A percentile compares a stretch with the other conserved stretches of the same genome.
phyloP scores from a whole-genome alignment of 2,329 filamentous ascomycete genomes.

The Aspergillus carbonarius region DNA sequence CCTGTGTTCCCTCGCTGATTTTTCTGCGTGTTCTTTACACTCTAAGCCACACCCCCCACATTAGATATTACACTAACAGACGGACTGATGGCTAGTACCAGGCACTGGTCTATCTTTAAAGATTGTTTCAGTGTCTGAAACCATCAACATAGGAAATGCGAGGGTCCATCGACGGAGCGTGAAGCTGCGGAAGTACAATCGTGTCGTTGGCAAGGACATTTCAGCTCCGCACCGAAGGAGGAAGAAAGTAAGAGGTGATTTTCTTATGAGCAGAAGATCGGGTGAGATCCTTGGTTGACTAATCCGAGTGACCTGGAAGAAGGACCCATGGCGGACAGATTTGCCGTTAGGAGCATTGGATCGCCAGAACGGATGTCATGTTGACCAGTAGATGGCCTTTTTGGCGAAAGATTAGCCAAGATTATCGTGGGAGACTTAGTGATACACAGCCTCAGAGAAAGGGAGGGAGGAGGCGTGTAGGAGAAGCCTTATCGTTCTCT shows the following conservation, averaged over 20 bases:
- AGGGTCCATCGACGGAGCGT: neutral
- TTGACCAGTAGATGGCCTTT: neutral
- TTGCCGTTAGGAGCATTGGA: neutral
- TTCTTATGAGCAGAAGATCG: neutral
- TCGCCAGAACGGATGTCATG: neutral
- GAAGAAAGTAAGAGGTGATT: neutral
- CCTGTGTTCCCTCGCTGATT: neutral
- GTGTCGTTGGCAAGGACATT: neutral
- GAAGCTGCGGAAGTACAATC: neutral
- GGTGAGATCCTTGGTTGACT: neutral
- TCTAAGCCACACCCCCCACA: neutral
- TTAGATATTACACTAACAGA: neutral
- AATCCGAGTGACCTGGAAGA: neutral
- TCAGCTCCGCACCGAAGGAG: neutral
- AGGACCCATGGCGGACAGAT: neutral
- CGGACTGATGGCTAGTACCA: neutral
- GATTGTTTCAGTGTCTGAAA: neutral
- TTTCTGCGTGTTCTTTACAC: neutral
- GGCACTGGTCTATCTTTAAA: neutral
- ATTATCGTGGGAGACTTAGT: neutral
- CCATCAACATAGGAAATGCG: neutral
- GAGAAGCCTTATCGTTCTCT: slow-evolving; percentile 3
- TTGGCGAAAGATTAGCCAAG: neutral
- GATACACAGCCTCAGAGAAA: neutral
- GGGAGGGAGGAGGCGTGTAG: slow-evolving; percentile 8